phyloP scores from a whole-genome alignment of 2,329 filamentous ascomycete species.

The Thielaviopsis populi region DNA sequence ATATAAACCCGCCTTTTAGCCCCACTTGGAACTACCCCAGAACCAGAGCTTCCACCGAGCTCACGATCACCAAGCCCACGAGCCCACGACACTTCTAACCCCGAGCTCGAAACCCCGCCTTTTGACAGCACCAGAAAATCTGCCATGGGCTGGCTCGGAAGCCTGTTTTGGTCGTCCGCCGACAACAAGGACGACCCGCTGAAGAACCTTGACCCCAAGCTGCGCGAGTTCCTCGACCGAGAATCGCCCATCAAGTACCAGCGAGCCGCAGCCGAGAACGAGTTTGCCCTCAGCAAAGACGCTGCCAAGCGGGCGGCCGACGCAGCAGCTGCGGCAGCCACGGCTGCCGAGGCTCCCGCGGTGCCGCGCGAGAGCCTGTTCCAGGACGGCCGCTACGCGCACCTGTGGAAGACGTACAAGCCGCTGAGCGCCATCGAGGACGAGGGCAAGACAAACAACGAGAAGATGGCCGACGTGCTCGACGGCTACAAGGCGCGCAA shows the following conservation, averaged over 20 bases:
- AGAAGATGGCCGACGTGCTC: conserved; percentile 65
- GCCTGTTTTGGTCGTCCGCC: conserved; percentile 32
- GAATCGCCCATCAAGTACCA: conserved; percentile 62
- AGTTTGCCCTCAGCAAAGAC: conserved; percentile 7
- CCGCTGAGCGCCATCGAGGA: conserved; percentile 56
- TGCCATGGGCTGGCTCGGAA: conserved; percentile 43
- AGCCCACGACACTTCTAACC: not conserved
- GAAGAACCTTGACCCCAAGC: conserved; percentile 62
- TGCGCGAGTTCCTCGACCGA: conserved; percentile 71
- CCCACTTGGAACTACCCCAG: not conserved
- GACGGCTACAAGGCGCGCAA: conserved; percentile 74
- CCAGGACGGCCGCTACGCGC: conserved; percentile 52
- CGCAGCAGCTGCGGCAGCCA: conserved; percentile 12
- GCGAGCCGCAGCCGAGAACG: conserved; percentile 21
- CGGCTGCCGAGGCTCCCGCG: conserved; percentile 17
- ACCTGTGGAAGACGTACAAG: conserved; percentile 86
- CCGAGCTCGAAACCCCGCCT: not conserved
- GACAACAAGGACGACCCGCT: conserved; percentile 41
- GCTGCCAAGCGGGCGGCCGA: conserved; percentile 19
- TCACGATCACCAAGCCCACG: not conserved
- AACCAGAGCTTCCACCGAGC: not conserved
- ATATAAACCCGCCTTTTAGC: not conserved
- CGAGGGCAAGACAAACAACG: conserved; percentile 57
- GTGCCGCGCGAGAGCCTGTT: conserved; percentile 40
- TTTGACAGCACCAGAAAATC: conserved; percentile 3